phyloP scores from a whole-genome alignment of 192 early-diverging fungal genomes.

The Pilobolus umbonatus region DNA sequence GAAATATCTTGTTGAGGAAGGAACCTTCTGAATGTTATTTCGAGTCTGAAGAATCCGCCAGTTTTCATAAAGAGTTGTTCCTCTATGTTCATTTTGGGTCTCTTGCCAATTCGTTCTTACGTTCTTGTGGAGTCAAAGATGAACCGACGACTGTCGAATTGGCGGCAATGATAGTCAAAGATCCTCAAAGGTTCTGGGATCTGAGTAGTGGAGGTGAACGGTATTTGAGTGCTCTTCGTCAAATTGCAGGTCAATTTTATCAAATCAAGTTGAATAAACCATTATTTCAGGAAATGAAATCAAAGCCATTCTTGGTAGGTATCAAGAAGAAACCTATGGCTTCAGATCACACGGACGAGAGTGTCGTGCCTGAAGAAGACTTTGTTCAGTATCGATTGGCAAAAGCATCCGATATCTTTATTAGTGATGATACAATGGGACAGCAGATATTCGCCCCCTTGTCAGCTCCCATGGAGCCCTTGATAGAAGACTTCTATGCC shows the following conservation, averaged over 20 bases:
- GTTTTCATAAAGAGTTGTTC: constrained; percentile 49
- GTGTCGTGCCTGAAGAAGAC: constrained; percentile 13
- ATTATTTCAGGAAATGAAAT: constrained; percentile 56
- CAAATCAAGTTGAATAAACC: constrained; percentile 34
- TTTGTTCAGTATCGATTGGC: constrained; percentile 63
- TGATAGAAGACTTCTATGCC: constrained; percentile 67
- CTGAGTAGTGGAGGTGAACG: constrained; percentile 45
- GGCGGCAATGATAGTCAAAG: constrained; percentile 54
- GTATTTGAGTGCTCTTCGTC: constrained; percentile 66
- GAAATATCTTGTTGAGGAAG: constrained; percentile 38
- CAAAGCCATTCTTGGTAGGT: constrained; percentile 62
- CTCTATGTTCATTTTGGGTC: constrained; percentile 66
- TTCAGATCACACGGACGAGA: constrained; percentile 2
- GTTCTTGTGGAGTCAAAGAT: constrained; percentile 78
- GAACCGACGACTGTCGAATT: constrained; percentile 74
- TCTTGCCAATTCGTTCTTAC: constrained; percentile 70
- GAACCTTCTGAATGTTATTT: constrained; percentile 51
- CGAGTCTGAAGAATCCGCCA: constrained; percentile 37
- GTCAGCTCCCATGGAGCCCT: constrained; percentile 63
- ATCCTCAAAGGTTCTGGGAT: constrained; percentile 33
- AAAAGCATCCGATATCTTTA: constrained; percentile 62
- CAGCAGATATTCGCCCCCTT: constrained; percentile 72
- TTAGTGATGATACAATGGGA: constrained; percentile 74
- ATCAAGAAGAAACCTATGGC: constrained; percentile 18
- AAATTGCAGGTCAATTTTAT: constrained; percentile 64